Percentiles rank a stretch among this genome's conserved stretches.
Evolutionary conservation across 257 asterid genomes (phyloP).

Genomic region (Solanum chiquidenum): DNA sequence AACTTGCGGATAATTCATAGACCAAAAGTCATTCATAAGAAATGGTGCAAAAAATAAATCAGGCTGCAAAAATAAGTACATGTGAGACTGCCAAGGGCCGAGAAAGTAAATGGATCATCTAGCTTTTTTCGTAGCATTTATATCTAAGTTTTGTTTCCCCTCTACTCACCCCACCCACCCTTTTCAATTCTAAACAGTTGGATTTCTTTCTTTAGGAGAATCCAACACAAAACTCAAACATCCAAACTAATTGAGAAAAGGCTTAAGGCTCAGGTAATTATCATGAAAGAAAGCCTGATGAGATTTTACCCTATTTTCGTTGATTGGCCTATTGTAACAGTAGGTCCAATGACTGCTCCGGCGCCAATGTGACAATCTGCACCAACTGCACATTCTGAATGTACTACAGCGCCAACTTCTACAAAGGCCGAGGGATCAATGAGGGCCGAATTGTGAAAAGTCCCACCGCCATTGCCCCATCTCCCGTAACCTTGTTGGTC

Average conservation of each 20-base stretch:
- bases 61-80: neutral
- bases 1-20: neutral
- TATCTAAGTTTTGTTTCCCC: neutral
- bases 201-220: neutral
- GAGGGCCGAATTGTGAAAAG: conserved; percentile 50
- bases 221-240: neutral
- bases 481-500: conserved; percentile 32
- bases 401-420: conserved; percentile 67
- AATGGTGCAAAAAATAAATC: neutral
- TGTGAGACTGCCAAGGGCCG: neutral
- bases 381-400: conserved; percentile 51
- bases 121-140: neutral
- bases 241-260: neutral
- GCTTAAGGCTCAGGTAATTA: neutral
- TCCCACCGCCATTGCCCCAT: conserved; percentile 84
- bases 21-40: neutral
- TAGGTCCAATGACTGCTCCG: conserved; percentile 73
- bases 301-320: conserved; percentile 65
- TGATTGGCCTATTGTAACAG: conserved; percentile 62
- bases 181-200: neutral
- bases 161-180: neutral
- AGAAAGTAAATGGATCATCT: neutral
- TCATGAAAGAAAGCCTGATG: neutral
- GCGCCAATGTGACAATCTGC: conserved; percentile 57
- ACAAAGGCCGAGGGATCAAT: conserved; percentile 70